Conservation (phyloP, 305 asterid species). For the Salvia sclarea region DNA sequence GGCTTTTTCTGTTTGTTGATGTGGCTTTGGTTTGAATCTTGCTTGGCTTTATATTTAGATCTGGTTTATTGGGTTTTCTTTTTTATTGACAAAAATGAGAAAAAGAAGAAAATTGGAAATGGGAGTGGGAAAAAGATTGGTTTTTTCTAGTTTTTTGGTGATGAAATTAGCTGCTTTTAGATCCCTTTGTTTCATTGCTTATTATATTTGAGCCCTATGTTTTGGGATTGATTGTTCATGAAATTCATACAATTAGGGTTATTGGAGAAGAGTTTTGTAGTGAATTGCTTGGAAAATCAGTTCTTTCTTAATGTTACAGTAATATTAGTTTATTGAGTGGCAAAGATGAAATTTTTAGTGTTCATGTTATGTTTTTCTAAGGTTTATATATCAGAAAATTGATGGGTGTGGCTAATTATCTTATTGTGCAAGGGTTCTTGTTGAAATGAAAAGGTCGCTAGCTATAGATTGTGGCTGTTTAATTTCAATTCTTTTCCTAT, state of each 20-base stretch:
- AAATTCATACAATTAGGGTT: conserved; percentile 4
- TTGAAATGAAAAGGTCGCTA: background rate
- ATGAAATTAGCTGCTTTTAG: background rate
- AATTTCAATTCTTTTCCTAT: background rate
- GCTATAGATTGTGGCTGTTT: background rate
- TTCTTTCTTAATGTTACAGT: background rate
- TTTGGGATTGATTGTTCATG: conserved; percentile 13
- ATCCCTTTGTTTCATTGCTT: background rate
- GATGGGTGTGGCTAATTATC: background rate
- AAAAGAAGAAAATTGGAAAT: background rate
- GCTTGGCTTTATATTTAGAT: conserved; percentile 10
- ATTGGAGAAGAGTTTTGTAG: background rate
- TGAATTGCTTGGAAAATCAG: background rate
- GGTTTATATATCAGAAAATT: background rate
- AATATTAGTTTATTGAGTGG: background rate
- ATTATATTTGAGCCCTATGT: background rate
- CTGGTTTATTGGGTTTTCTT: conserved; percentile 20
- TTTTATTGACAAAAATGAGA: background rate
- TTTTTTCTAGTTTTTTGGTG: background rate
- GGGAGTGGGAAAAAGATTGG: background rate
- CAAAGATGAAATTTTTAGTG: background rate
- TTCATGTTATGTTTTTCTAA: background rate
- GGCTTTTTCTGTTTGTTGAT: background rate
- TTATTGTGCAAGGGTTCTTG: background rate
- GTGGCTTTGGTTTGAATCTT: conserved; percentile 5